Conservation (phyloP, 768 basidiomycete genomes). For the Suillus variegatus region DNA sequence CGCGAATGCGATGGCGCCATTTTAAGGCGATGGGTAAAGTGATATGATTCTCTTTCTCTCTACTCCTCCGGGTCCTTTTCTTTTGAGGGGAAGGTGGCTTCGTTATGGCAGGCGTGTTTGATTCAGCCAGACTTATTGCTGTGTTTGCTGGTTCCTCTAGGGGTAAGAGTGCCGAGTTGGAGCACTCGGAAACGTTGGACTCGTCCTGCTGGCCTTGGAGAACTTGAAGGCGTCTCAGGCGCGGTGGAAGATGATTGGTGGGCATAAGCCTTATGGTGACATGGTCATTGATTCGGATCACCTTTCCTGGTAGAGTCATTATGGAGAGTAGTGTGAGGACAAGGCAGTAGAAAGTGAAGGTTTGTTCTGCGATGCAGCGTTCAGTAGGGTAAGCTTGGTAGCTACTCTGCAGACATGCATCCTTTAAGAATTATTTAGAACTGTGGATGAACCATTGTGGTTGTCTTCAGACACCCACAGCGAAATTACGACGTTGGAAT, state of each 20-base stretch:
- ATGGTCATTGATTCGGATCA: not conserved
- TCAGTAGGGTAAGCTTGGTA: not conserved
- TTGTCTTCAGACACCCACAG: not conserved
- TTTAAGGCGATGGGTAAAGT: not conserved
- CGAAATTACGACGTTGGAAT: not conserved
- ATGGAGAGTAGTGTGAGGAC: not conserved
- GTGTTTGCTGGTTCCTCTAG: not conserved
- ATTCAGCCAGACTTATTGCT: not conserved
- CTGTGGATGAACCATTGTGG: not conserved
- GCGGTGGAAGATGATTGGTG: not conserved
- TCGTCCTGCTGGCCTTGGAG: not conserved
- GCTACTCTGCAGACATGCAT: not conserved
- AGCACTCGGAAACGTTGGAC: not conserved
- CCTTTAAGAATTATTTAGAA: not conserved
- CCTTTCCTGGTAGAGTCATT: not conserved
- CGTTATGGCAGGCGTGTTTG: not conserved
- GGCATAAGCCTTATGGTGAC: not conserved
- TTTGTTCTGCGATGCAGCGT: not conserved
- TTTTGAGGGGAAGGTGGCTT: not conserved
- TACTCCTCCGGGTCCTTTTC: not conserved
- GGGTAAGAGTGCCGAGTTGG: not conserved
- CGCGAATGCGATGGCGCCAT: not conserved
- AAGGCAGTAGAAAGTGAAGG: not conserved
- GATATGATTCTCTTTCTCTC: not conserved
- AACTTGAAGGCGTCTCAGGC: not conserved